Base-by-base conservation (phyloP, 129 eudicot species). In the Smallanthus sonchifolius region DNA sequence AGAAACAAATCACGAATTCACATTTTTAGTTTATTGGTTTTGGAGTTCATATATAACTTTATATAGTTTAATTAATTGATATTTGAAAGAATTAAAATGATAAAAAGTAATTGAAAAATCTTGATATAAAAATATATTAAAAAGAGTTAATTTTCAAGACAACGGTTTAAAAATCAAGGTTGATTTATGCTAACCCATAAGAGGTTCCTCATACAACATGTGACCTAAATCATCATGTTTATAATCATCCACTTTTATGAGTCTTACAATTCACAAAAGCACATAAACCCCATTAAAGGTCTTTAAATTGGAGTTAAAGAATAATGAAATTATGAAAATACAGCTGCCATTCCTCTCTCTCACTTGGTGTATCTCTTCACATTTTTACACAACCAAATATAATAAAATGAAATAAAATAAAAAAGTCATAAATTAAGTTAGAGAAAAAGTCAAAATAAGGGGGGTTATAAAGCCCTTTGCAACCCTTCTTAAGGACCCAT, bases 401-500 rank as follows among this genome's bases (percentile, higher is more conserved):
- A 6, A 56, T 7, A 49, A 51, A 49, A 38, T 76, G 17, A 43
- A 67, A 52, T 30, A 72, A 16, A 42, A n/a, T 55, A 60, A 49
- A 15, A 54, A 75, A 17, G 85, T 61, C 74, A 59, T 70, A 38
- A 45, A 63, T 71, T 70, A 38, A 45, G 51, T 71, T 49, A 64
- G 39, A 45, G 47, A 62, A 49, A 85, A 81, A 83, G 95, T 85
- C 91, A 83, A 81, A 83, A 72, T 75, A 67, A 71, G 76, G 83
- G 80, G 75, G 76, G 67, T 54, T 70, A 72, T 70, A 44, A 75
- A 30, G 77, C 80, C 81, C 79, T 82, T 73, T 69, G 80, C 84
- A 71, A 77, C 86, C 82, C 68, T 80, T 83, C 60, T 75, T 77
- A 80, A 83, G 70, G 71, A 75, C 76, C 82, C 72, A 64, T 55